A percentile compares a stretch with the other conserved stretches of the same genome.
Conservation (phyloP, 2,329 filamentous ascomycete genomes). For the Lasiodiplodia hormozganensis region DNA sequence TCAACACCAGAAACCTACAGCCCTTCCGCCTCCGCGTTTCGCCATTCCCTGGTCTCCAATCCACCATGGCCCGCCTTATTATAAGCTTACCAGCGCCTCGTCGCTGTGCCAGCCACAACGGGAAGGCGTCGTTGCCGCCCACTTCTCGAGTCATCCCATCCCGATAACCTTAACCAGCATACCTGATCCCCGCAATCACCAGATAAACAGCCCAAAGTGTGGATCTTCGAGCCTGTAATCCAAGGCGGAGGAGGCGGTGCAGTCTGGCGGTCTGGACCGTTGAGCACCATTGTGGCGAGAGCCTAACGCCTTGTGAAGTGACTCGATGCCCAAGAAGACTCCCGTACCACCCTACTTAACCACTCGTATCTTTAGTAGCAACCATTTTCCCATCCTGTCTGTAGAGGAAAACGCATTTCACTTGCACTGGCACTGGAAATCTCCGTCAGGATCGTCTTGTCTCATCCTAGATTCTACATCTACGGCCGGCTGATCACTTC, state of each 20-base stretch:
- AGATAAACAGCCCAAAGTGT: not conserved
- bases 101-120: not conserved
- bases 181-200: conserved; percentile 12
- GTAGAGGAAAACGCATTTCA: too few relatives aligned
- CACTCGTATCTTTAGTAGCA: too few relatives aligned
- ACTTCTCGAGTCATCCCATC: conserved; percentile 1
- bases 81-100: conserved; percentile 3
- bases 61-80: not conserved
- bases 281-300: not conserved
- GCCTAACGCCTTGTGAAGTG: not conserved
- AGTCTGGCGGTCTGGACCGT: not conserved
- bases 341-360: not conserved
- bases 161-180: conserved; percentile 21
- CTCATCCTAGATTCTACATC: too few relatives aligned
- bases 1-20: not conserved
- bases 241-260: conserved; percentile 4
- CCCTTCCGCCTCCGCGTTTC: not conserved
- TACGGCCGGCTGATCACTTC: too few relatives aligned
- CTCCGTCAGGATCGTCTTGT: too few relatives aligned
- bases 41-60: not conserved
- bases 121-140: conserved; percentile 19
- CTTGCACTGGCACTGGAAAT: too few relatives aligned
- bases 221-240: conserved; percentile 16
- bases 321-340: not conserved
- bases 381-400: too few relatives aligned